Base-by-base conservation (phyloP, 148 eudicot genomes). In the Beta vulgaris region DNA sequence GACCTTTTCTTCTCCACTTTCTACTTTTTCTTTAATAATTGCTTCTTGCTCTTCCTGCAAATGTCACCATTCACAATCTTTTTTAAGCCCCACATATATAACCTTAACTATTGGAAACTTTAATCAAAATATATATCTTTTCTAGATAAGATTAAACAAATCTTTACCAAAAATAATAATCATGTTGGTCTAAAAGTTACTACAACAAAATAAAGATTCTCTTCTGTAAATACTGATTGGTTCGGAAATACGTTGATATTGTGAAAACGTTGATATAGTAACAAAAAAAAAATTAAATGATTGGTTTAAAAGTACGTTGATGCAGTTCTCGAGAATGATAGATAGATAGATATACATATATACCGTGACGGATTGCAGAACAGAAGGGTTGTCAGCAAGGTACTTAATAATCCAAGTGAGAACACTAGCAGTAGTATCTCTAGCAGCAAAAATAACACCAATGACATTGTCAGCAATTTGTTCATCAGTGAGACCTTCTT, bases 401-500 rank as follows among this genome's bases (percentile, higher is more conserved):
- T 74, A 95, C 82, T 95, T 95, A 75, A 95, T 44, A 10, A 95
- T 88, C 99, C 99, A 92, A 18, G 98, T 95, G 0, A 95, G 84
- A 39, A 90, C 91, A 74, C 93, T 95, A 40, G 99, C 96, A 7
- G 99, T 95, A 37, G 99, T 95, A 72, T 95, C 99, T 1, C 99
- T 81, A 23, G 99, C 97, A 4, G 98, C 98, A 60, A 95, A 95
- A 21, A 95, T 90, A 28, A 92, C 96, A 46, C 98, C 99, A 16
- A 95, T 92, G n/a, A 92, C 84, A 79, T 95, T 95, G 65, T 95
- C 99, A 26, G 96, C 93, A 26, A 95, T 92, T 73, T 95, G 99
- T 69, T 92, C 86, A 37, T 95, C 99, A 0, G 87, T 89, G 57
- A 95, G 88, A 12, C 85, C 84, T 84, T 89, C 93, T 72, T 87